phyloP scores from a whole-genome alignment of 177 flowering plant species.

The Vitis hybrid region DNA sequence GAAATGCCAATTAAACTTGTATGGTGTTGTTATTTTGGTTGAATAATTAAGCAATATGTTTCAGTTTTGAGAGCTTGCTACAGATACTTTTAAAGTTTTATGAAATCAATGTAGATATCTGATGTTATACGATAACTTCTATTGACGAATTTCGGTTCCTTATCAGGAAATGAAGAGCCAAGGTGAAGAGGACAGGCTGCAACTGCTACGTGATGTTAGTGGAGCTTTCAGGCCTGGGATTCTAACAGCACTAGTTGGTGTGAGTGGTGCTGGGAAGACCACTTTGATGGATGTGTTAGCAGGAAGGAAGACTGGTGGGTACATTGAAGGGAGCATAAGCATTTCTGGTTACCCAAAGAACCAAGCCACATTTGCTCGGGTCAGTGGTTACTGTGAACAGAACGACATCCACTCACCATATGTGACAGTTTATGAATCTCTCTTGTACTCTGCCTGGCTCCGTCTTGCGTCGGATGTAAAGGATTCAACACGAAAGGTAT shows the following conservation, averaged over 20 bases:
- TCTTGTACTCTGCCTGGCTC: conserved; percentile 64
- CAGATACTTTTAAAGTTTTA: background rate
- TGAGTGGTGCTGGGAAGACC: conserved; percentile 76
- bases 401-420: conserved; percentile 57
- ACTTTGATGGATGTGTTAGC: conserved; percentile 75
- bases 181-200: conserved; percentile 50
- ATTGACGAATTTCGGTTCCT: background rate
- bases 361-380: conserved; percentile 62
- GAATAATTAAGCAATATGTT: no score
- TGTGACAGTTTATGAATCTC: conserved; percentile 65
- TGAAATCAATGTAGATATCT: background rate
- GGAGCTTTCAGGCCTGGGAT: conserved; percentile 66
- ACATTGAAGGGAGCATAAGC: conserved; percentile 52
- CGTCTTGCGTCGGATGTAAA: conserved; percentile 55
- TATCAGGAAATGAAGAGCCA: conserved; percentile 53
- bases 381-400: conserved; percentile 67
- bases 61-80: background rate
- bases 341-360: conserved; percentile 64
- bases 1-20: no score
- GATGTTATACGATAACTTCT: background rate
- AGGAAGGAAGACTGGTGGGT: conserved; percentile 70
- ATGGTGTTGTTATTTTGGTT: no score
- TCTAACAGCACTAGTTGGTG: conserved; percentile 66
- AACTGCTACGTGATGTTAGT: conserved; percentile 47
- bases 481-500: conserved; percentile 41